Base-by-base conservation (phyloP, 148 eudicot species). In the Rhododendron griersonianum region DNA sequence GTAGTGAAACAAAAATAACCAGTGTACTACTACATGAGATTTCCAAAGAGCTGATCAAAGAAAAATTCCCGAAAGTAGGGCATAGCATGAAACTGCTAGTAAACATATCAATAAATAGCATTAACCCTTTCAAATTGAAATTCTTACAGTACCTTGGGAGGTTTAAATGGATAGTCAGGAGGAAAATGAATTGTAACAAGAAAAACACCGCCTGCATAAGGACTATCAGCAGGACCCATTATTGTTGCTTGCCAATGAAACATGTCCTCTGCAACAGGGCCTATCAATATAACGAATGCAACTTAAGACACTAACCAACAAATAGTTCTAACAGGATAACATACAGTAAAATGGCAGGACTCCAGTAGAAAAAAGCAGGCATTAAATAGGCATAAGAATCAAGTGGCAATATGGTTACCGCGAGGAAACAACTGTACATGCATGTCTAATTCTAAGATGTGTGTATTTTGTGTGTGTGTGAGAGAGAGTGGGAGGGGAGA, bases 221-320 rank as follows among this genome's bases (percentile, higher is more conserved):
- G 95, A 86, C 95, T 93, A 86, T 93, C 95, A 45, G 88, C 83
- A 25, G 94, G 95, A 65, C 95, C 95, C 95, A 93, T 93, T 88
- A 93, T 93, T n/a, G 95, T 93, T 76, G 95, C 95, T 92, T 93
- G 95, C 95, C 94, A 93, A 63, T 93, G 95, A 57, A 92, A 92
- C 94, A 92, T 93, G 85, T 93, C 95, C 85, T 92, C 93, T 41
- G 91, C 95, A 85, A 93, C 95, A 83, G 95, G 94, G 50, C 94
- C 94, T 92, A 67, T 77, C 15, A 67, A 78, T 25, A 82, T 30
- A 55, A 21, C 28, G 5, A 81, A 87, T 25, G 71, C 39, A 85
- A 19, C 84, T 35, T 28, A 67, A 55, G 67, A 44, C 75, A 37
- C 41, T 44, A 80, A 80, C 48, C 73, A 59, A 9, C 18, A 47